A percentile compares a stretch with the other conserved stretches of the same genome.
These are phyloP conservation scores for Pseudogymnoascus sp. DNA, from an alignment of 2,329 filamentous ascomycete species.

Conservation along the genomic window DNA sequence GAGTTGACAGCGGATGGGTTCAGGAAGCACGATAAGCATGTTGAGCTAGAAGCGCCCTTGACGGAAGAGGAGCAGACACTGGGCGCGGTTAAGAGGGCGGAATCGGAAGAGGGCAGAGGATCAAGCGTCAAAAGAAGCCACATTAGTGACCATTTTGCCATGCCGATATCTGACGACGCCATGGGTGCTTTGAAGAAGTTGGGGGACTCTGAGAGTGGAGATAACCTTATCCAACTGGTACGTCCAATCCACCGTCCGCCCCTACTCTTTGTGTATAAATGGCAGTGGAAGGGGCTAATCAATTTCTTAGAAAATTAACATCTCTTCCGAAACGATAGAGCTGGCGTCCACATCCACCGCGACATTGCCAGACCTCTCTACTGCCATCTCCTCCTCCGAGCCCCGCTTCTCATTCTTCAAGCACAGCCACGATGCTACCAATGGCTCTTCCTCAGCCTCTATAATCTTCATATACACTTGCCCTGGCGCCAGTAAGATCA, in stretches of 20 bases:
- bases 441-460: constrained; percentile 44
- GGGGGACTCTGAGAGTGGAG: constrained; percentile 39
- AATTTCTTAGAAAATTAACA: constrained; percentile 58
- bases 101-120: constrained; percentile 64
- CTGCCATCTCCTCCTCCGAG: constrained; percentile 55
- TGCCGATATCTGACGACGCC: constrained; percentile 55
- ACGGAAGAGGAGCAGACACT: constrained; percentile 70
- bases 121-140: constrained; percentile 46
- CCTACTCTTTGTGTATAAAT: neutral
- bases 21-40: constrained; percentile 62
- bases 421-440: constrained; percentile 46
- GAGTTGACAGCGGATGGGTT: constrained; percentile 66
- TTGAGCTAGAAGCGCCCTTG: constrained; percentile 55
- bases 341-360: constrained; percentile 46
- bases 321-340: constrained; percentile 58
- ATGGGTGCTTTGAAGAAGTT: constrained; percentile 54
- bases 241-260: constrained; percentile 22
- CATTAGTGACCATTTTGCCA: constrained; percentile 46
- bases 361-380: constrained; percentile 48
- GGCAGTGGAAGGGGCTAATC: neutral
- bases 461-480: constrained; percentile 79
- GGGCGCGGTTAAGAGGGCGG: constrained; percentile 64
- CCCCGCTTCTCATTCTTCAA: constrained; percentile 74
- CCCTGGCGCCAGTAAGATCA: constrained; percentile 63
- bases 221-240: constrained; percentile 56